These are phyloP conservation scores for Rhizodiscina lignyota DNA, from an alignment of 495 filamentous ascomycete species.

Conservation along the genomic window DNA sequence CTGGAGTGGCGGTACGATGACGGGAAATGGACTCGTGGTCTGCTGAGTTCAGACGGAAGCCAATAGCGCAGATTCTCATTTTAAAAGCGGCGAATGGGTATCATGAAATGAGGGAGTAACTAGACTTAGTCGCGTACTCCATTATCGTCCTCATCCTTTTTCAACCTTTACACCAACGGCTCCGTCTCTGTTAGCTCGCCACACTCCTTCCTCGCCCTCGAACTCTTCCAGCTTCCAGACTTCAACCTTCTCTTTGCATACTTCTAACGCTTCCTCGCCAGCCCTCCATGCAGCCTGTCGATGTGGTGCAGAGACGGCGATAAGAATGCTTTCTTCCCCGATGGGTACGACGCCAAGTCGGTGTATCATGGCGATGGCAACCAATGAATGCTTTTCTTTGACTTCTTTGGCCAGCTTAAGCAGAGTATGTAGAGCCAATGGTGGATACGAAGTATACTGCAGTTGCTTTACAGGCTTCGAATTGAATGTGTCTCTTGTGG, in stretches of 20 bases:
- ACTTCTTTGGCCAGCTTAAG: conserved; percentile 45
- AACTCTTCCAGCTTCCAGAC: conserved; percentile 96
- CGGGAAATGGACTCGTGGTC: too few species aligned
- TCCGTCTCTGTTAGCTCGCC: conserved; percentile 84
- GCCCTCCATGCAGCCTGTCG: conserved; percentile 77
- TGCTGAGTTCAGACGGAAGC: too few species aligned
- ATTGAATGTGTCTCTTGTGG: conserved; percentile 73
- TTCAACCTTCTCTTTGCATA: conserved; percentile 70
- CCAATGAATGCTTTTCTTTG: conserved; percentile 39
- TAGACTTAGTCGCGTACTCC: too few species aligned
- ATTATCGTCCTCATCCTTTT: too few species aligned
- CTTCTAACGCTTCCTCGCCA: conserved; percentile 79
- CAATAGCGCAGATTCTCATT: too few species aligned
- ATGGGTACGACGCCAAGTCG: conserved; percentile 77
- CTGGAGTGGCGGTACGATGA: too few species aligned
- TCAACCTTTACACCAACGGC: conserved; percentile 28
- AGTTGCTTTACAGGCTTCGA: conserved; percentile 58
- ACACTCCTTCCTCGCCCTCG: conserved; percentile 54
- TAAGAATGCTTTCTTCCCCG: conserved; percentile 79
- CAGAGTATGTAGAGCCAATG: conserved; percentile 63
- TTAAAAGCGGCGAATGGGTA: too few species aligned
- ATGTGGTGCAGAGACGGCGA: conserved; percentile 76
- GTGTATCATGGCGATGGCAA: conserved; percentile 64
- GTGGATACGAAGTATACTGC: conserved; percentile 66
- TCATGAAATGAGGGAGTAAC: too few species aligned